Conservation (phyloP, 441 rosid species). For the Adansonia grandidieri region DNA sequence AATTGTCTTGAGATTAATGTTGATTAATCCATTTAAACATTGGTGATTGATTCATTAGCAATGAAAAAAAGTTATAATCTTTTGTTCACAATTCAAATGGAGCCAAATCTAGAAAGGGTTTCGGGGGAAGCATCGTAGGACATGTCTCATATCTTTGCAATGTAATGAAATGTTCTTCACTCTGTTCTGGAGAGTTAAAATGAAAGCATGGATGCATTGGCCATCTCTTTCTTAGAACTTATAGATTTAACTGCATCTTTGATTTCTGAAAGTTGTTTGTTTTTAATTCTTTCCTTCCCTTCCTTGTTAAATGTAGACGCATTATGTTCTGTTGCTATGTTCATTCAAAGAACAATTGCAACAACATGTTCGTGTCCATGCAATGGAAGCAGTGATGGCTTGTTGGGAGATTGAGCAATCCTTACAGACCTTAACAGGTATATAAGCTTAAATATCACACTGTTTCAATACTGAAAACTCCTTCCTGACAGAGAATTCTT, state of each 20-base stretch:
- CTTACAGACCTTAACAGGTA: constrained; percentile 94
- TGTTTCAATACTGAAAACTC: background rate
- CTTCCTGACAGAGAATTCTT: background rate
- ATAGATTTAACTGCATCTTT: background rate
- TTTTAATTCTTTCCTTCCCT: constrained; percentile 13
- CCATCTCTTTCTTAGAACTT: background rate
- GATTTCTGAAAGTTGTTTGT: background rate
- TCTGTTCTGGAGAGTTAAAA: background rate
- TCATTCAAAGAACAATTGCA: constrained; percentile 98
- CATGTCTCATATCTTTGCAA: background rate
- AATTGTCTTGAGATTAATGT: constrained; percentile 4
- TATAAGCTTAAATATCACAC: background rate
- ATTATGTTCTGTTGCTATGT: constrained; percentile 91
- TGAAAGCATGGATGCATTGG: background rate
- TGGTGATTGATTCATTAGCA: background rate
- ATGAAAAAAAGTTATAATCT: background rate
- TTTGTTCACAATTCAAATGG: constrained; percentile 15
- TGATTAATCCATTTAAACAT: background rate
- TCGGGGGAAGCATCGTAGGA: background rate
- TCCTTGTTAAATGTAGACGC: constrained; percentile 58
- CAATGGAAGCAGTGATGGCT: constrained; percentile 99
- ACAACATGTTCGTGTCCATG: constrained; percentile 98
- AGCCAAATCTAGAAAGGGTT: constrained; percentile 9
- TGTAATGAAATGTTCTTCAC: background rate
- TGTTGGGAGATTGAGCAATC: constrained; percentile 99